Percentiles rank a stretch among this genome's conserved stretches.
Conservation (phyloP, 495 filamentous ascomycete species). For the Tuber magnatum region DNA sequence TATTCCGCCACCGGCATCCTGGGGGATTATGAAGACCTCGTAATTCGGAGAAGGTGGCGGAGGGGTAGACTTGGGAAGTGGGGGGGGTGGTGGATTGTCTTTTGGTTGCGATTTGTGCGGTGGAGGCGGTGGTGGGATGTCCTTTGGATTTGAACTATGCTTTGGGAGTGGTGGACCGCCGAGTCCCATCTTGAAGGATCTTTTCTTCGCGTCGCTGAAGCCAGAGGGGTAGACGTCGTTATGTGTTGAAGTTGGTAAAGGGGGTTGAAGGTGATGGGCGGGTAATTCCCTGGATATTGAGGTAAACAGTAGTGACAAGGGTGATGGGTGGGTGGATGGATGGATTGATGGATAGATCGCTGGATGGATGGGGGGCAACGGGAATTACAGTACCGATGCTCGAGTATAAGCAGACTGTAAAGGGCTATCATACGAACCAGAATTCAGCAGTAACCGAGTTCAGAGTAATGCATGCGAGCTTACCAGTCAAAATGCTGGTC, state of each 20-base stretch:
- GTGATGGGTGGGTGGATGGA: neutral
- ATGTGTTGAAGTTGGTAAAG: neutral
- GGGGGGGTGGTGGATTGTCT: slow-evolving; percentile 26
- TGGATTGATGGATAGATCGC: neutral
- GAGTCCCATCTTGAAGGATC: slow-evolving; percentile 3
- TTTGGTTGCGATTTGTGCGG: slow-evolving; percentile 25
- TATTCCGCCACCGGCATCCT: slow-evolving; percentile 83
- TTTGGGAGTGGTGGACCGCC: slow-evolving; percentile 17
- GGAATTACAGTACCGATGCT: neutral
- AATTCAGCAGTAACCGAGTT: neutral
- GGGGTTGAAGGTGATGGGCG: neutral
- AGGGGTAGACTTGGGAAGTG: slow-evolving; percentile 35
- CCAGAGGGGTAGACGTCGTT: neutral
- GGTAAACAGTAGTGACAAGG: neutral
- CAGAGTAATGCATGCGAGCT: neutral
- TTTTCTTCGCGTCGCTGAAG: neutral
- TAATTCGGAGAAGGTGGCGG: slow-evolving; percentile 77
- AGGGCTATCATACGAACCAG: neutral
- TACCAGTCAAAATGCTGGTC: neutral
- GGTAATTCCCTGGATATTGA: neutral
- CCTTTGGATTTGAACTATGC: slow-evolving; percentile 32
- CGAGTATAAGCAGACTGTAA: neutral
- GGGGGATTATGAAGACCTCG: slow-evolving; percentile 95
- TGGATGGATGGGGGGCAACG: neutral
- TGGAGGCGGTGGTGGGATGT: slow-evolving; percentile 37